Evolutionary conservation across 208 protist species (phyloP).

Genomic region (Trypanosomatidae sp.): DNA sequence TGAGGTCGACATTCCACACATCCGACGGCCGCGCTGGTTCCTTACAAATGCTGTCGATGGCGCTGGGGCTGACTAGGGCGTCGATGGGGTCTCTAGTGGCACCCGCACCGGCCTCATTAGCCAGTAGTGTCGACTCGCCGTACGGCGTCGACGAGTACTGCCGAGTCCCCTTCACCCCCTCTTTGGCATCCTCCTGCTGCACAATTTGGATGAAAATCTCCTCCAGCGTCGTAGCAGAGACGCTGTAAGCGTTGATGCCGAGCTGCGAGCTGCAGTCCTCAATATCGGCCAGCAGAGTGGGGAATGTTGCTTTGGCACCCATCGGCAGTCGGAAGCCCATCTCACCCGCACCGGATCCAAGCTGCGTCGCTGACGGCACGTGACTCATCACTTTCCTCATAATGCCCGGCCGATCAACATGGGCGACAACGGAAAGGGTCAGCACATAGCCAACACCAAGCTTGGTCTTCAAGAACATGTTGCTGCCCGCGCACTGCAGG

Average conservation of each 20-base stretch:
- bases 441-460: constrained; percentile 62
- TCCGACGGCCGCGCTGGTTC: constrained; percentile 12
- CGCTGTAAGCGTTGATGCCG: constrained; percentile 47
- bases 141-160: background rate
- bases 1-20: constrained; percentile 43
- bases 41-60: background rate
- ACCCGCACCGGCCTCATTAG: background rate
- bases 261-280: constrained; percentile 30
- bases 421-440: constrained; percentile 38
- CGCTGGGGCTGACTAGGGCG: constrained; percentile 6
- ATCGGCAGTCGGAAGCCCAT: constrained; percentile 46
- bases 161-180: constrained; percentile 9
- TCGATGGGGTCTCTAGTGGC: background rate
- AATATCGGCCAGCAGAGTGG: constrained; percentile 42
- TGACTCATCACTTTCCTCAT: constrained; percentile 9
- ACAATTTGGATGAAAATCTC: constrained; percentile 75
- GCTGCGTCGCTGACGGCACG: constrained; percentile 32
- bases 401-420: constrained; percentile 25
- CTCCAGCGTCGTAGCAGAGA: constrained; percentile 72
- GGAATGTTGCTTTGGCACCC: constrained; percentile 35
- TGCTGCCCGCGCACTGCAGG: constrained; percentile 55
- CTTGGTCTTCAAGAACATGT: constrained; percentile 61
- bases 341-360: constrained; percentile 39
- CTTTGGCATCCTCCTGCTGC: constrained; percentile 35
- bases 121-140: background rate